Base-by-base conservation (phyloP, 2,329 filamentous ascomycete genomes). In the Paecilomyces dactylethromorphus region DNA sequence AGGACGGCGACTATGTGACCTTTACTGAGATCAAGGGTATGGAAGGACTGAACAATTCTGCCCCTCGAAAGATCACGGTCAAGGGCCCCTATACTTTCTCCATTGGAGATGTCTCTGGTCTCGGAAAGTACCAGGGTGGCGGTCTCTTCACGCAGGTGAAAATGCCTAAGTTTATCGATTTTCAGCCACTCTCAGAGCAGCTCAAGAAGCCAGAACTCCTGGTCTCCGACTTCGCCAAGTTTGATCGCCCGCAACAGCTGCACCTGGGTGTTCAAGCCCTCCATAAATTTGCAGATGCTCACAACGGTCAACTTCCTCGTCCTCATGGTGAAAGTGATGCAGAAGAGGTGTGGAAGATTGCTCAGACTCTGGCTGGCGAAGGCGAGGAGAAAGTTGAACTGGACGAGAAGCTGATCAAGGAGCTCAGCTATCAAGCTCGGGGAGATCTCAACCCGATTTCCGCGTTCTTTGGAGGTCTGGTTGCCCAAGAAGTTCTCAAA, bases 31-130 rank as follows among this genome's bases (percentile, higher is more conserved):
- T 99, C 22, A 87, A 94, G 78, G 94, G 94, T 22, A 91, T 99
- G 90, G 92, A 96, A 62, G 86, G 77, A 5, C 76, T 99, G 62
- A 99, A 99, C 73, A 84, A 84, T 66, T 84, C 85, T 52, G 90
- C 91, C 62, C 93, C 94, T 55, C 87, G 90, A 65, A 96, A 97
- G 79, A 85, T 99, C 62, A 91, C 89, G 3, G 92, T 97, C 55
- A 97, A 96, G 79, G 94, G 90, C 0, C 94, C 94, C 3, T 99
- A 97, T 74, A 96, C 92, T 8, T 99, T 99, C 77, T 94, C 91
- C 13, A 97, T 99, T 66, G 94, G 93, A 50, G 91, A 97, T 72
- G 91, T 97, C 10, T 91, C 90, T 24, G 88, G 86, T 5, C 82
- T 97, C 35, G 94, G 94, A 35, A 83, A 90, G 68, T 99, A 99